These are phyloP conservation scores for Rhynchospora pubera DNA, from an alignment of 176 grass and related monocot genomes.

Conservation along the genomic window DNA sequence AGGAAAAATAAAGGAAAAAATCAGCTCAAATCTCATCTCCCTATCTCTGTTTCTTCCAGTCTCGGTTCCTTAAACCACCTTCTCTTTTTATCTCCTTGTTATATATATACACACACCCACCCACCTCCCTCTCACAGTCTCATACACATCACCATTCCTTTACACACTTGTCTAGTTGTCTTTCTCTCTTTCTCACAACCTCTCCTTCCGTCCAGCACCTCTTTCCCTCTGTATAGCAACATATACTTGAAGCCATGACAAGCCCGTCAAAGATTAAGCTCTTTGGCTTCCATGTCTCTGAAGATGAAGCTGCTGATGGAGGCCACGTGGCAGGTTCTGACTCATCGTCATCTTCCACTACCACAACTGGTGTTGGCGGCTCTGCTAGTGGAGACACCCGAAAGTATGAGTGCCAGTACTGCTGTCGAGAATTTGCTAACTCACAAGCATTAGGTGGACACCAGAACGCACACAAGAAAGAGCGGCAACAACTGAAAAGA, in stretches of 20 bases:
- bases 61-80: constrained; percentile 24
- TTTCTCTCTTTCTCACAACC: background rate
- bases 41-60: constrained; percentile 22
- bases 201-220: background rate
- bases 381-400: constrained; percentile 38
- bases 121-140: constrained; percentile 9
- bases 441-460: constrained; percentile 95
- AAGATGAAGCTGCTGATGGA: constrained; percentile 39
- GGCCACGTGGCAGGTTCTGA: constrained; percentile 46
- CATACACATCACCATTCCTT: constrained; percentile 20
- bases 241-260: constrained; percentile 32
- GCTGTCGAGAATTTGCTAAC: constrained; percentile 98
- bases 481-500: constrained; percentile 88
- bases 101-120: constrained; percentile 18
- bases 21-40: constrained; percentile 20
- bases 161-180: background rate
- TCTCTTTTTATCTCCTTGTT: constrained; percentile 17
- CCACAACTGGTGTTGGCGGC: constrained; percentile 32
- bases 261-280: constrained; percentile 63
- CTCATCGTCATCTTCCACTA: constrained; percentile 67
- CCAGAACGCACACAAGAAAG: constrained; percentile 99
- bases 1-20: background rate
- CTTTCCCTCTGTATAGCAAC: constrained; percentile 23
- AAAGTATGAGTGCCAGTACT: constrained; percentile 99
- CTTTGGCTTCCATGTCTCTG: constrained; percentile 79